phyloP scores from a whole-genome alignment of 805 yeast species.

The Blastobotrys parvus region DNA sequence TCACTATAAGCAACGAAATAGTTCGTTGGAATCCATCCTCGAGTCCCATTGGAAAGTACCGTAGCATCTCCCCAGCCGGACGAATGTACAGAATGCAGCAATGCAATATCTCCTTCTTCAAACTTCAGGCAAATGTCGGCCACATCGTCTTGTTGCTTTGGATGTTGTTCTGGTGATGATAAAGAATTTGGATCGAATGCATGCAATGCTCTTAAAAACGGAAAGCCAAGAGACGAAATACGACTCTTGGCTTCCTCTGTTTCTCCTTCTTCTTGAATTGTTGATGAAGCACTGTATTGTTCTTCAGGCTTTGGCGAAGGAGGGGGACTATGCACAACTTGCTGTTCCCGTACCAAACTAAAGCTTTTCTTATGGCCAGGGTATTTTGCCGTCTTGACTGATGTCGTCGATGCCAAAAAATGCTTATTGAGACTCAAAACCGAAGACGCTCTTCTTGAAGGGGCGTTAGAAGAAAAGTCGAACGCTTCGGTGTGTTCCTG shows the following conservation, averaged over 20 bases:
- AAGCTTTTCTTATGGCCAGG: slow-evolving; percentile 2
- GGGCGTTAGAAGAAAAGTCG: slow-evolving; percentile 9
- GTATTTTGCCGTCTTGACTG: slow-evolving; percentile 1
- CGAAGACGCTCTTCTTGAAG: slow-evolving; percentile 3
- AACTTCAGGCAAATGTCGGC: slow-evolving; percentile 28
- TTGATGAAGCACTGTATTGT: too few species aligned
- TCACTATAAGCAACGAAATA: slow-evolving; percentile 32
- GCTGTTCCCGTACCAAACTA: not conserved
- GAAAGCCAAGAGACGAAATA: slow-evolving; percentile 19
- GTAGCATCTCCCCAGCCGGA: slow-evolving; percentile 40
- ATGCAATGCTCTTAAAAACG: slow-evolving; percentile 29
- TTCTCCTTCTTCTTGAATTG: not conserved
- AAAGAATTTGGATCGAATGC: slow-evolving; percentile 23
- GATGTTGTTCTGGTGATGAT: slow-evolving; percentile 16
- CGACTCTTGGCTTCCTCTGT: slow-evolving; percentile 2
- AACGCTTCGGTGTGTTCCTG: not conserved
- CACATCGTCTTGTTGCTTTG: slow-evolving; percentile 22
- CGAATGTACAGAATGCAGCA: slow-evolving; percentile 31
- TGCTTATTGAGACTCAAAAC: slow-evolving; percentile 2
- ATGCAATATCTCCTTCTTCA: slow-evolving; percentile 28
- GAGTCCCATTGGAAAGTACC: slow-evolving; percentile 25
- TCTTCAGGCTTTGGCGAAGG: not conserved
- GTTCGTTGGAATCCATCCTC: slow-evolving; percentile 38
- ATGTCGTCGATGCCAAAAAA: not conserved
- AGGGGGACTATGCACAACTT: not conserved